A percentile compares a stretch with the other conserved stretches of the same genome.
Conservation (phyloP, 2,329 filamentous ascomycete species). For the Pleoardoris graminearum region DNA sequence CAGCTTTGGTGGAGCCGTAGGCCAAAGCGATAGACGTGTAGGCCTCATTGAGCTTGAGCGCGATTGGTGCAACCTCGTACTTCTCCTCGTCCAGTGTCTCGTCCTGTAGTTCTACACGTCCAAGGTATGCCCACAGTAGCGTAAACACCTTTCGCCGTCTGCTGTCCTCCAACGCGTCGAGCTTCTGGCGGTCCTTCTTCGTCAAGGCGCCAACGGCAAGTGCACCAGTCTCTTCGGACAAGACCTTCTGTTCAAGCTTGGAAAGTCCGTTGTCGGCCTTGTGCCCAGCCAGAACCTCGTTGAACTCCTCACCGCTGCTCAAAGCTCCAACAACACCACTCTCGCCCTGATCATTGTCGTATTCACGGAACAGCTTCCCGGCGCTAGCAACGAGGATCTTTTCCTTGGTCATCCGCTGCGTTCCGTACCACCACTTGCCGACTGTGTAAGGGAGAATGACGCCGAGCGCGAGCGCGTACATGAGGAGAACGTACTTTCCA, state of each 20-base stretch:
- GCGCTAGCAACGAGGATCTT: conserved; percentile 90
- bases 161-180: conserved; percentile 80
- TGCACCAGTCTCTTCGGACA: conserved; percentile 61
- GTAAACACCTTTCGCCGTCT: conserved; percentile 83
- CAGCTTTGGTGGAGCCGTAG: conserved; percentile 79
- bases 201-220: conserved; percentile 64
- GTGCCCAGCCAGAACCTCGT: conserved; percentile 72
- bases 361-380: conserved; percentile 92
- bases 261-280: conserved; percentile 79
- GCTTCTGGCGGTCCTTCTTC: conserved; percentile 72
- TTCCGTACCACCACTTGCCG: conserved; percentile 98
- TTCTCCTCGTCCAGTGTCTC: conserved; percentile 78
- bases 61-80: conserved; percentile 84
- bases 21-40: conserved; percentile 86
- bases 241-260: conserved; percentile 80
- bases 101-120: conserved; percentile 83
- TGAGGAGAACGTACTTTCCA: conserved; percentile 89
- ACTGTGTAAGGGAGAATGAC: conserved; percentile 91
- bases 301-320: conserved; percentile 85
- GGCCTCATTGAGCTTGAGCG: conserved; percentile 80
- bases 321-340: conserved; percentile 79
- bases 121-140: conserved; percentile 93
- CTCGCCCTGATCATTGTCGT: conserved; percentile 80
- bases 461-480: conserved; percentile 86
- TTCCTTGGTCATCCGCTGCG: conserved; percentile 89